Evolutionary conservation across 2,329 filamentous ascomycete species (phyloP).

Genomic region (Zarea fungicola): DNA sequence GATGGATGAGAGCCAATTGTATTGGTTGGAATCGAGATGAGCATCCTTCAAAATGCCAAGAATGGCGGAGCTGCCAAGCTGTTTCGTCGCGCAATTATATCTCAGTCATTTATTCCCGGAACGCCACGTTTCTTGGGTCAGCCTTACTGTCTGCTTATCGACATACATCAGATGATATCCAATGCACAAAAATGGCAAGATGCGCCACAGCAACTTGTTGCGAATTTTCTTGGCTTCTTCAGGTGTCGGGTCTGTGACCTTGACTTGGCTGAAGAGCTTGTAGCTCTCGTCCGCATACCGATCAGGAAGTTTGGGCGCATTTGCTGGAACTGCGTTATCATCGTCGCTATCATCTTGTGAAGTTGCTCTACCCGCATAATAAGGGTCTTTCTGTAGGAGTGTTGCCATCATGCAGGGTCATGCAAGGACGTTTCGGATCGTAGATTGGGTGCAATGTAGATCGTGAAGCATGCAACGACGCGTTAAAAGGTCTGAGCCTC

Average conservation of each 20-base stretch:
- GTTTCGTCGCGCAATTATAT: neutral
- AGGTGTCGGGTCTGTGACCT: slow-evolving; percentile 30
- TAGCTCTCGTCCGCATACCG: slow-evolving; percentile 37
- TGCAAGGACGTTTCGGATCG: too few species aligned
- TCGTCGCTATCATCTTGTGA: neutral
- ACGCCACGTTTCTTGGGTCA: neutral
- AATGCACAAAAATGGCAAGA: slow-evolving; percentile 33
- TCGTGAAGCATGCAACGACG: neutral
- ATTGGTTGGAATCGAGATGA: slow-evolving; percentile 14
- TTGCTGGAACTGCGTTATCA: neutral
- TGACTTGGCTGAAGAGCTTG: slow-evolving; percentile 33
- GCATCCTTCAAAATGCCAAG: slow-evolving; percentile 16
- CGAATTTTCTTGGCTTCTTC: slow-evolving; percentile 26
- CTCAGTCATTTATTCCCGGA: neutral
- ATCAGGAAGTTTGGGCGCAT: slow-evolving; percentile 27
- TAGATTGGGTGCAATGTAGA: neutral
- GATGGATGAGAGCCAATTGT: slow-evolving; percentile 30
- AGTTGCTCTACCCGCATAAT: neutral
- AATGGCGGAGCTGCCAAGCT: slow-evolving; percentile 16
- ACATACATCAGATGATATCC: slow-evolving; percentile 37
- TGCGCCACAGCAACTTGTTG: slow-evolving; percentile 31
- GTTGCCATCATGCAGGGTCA: neutral
- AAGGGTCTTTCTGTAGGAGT: neutral
- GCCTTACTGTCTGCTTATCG: slow-evolving; percentile 32
- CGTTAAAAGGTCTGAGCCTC: neutral